Conservation (phyloP, 2,329 filamentous ascomycete species). For the Bipolaris gigantea region DNA sequence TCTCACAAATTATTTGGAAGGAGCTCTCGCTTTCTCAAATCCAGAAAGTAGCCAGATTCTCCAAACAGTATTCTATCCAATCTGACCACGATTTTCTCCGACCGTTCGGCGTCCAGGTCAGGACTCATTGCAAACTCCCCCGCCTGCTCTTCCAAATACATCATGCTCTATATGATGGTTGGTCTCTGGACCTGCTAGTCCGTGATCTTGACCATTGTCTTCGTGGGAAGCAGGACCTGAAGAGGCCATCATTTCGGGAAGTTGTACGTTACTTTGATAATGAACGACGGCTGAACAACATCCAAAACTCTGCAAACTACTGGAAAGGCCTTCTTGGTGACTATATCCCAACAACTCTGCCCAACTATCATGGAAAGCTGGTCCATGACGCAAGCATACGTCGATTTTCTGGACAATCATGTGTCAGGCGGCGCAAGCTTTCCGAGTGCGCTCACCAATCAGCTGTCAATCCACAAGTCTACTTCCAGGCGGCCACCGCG, state of each 20-base stretch:
- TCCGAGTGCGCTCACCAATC: constrained; percentile 26
- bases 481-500: constrained; percentile 74
- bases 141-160: constrained; percentile 63
- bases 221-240: constrained; percentile 25
- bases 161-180: constrained; percentile 90
- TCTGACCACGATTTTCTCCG: constrained; percentile 51
- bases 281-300: not conserved
- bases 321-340: constrained; percentile 70
- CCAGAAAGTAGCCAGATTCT: constrained; percentile 44
- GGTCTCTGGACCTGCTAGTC: constrained; percentile 78
- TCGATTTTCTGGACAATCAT: constrained; percentile 25
- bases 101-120: constrained; percentile 66
- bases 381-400: constrained; percentile 10
- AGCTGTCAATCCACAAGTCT: constrained; percentile 64
- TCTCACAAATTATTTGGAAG: constrained; percentile 68
- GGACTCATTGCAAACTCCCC: constrained; percentile 10
- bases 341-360: constrained; percentile 58
- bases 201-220: constrained; percentile 65
- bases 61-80: constrained; percentile 47
- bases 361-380: constrained; percentile 57
- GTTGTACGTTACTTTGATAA: constrained; percentile 58
- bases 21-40: constrained; percentile 51
- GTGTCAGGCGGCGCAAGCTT: constrained; percentile 18
- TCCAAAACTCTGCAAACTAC: constrained; percentile 50
- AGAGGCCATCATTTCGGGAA: constrained; percentile 62